phyloP scores from a whole-genome alignment of 164 flowering plant species.

The Cinnamomum micranthum region DNA sequence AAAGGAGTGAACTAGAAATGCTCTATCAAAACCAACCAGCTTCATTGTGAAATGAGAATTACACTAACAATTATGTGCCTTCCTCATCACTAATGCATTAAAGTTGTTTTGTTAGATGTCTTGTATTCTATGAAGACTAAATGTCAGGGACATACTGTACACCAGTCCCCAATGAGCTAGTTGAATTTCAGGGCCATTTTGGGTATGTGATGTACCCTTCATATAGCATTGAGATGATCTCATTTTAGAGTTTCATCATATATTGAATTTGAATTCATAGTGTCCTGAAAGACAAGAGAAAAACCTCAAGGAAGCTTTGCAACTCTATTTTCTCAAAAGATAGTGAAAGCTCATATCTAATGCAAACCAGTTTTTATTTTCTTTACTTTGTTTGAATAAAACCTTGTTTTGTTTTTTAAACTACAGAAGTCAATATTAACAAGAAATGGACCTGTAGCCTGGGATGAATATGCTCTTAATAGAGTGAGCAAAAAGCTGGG shows the following conservation, averaged over 20 bases:
- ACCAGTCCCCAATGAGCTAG: too few species aligned
- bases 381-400: background rate
- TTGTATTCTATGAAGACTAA: too few species aligned
- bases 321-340: too few species aligned
- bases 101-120: too few species aligned
- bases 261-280: too few species aligned
- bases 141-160: too few species aligned
- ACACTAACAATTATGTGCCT: background rate
- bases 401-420: background rate
- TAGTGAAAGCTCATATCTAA: background rate
- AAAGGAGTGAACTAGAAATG: background rate
- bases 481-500: background rate
- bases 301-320: background rate
- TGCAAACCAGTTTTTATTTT: background rate
- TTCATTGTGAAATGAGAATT: too few species aligned
- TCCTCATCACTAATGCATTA: too few species aligned
- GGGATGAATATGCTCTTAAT: conserved; percentile 1
- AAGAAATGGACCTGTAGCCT: conserved; percentile 5
- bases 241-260: background rate
- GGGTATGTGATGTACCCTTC: too few species aligned
- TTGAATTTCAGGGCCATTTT: too few species aligned
- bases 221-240: too few species aligned
- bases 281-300: background rate
- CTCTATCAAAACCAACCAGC: background rate
- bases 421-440: background rate